A percentile compares a stretch with the other conserved stretches of the same genome.
Conservation (phyloP, 306 rosid genomes). For the Pachyrhizus erosus region DNA sequence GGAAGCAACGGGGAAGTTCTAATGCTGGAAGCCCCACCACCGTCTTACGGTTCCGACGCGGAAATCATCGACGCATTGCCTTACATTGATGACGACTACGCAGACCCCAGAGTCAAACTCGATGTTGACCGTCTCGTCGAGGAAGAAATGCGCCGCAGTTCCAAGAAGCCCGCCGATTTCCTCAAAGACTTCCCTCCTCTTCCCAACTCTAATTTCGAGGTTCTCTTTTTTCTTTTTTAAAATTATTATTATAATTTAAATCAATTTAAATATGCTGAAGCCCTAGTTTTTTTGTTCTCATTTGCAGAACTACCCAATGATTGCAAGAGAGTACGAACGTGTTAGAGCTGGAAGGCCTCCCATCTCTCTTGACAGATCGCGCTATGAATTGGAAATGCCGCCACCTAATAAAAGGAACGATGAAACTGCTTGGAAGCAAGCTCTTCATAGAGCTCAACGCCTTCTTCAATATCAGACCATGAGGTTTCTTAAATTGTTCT, state of each 20-base stretch:
- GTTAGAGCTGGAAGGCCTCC: slow-evolving; percentile 94
- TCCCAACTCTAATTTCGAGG: slow-evolving; percentile 73
- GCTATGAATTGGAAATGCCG: slow-evolving; percentile 75
- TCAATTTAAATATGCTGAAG: no score
- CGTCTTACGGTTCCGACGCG: slow-evolving; percentile 62
- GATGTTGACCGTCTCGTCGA: slow-evolving; percentile 92
- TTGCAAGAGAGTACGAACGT: slow-evolving; percentile 92
- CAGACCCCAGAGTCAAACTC: slow-evolving; percentile 66
- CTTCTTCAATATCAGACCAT: slow-evolving; percentile 70
- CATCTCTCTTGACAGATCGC: slow-evolving; percentile 66
- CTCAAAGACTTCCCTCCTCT: slow-evolving; percentile 93
- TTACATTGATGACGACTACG: slow-evolving; percentile 92
- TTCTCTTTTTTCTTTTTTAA: no score
- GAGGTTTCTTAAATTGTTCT: slow-evolving; percentile 50
- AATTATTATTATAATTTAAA: no score
- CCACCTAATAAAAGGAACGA: slow-evolving; percentile 66
- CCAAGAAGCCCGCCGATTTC: slow-evolving; percentile 81
- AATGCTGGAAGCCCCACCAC: slow-evolving; percentile 86
- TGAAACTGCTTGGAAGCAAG: slow-evolving; percentile 86
- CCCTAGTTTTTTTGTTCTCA: no score
- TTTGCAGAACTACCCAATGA: slow-evolving; percentile 89
- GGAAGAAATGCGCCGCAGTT: slow-evolving; percentile 95
- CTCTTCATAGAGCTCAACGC: slow-evolving; percentile 82
- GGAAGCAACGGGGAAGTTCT: slow-evolving; percentile 56
- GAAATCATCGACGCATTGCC: slow-evolving; percentile 89